Evolutionary conservation across 176 grass and related monocot species (phyloP).

Genomic region (Bromus sterilis): DNA sequence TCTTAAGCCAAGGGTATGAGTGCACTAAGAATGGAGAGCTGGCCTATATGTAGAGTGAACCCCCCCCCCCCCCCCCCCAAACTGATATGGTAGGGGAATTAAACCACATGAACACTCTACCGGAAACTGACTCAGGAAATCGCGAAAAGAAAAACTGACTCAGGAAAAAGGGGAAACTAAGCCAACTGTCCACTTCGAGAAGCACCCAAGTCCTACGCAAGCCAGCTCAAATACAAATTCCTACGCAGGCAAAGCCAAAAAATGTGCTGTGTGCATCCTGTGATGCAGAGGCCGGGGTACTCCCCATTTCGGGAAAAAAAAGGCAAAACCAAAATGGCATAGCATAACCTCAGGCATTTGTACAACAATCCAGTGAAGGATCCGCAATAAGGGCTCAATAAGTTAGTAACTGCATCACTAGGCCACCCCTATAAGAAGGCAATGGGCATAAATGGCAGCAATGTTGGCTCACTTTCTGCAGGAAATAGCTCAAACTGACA

Average conservation of each 20-base stretch:
- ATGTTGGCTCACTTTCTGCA: not conserved
- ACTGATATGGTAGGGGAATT: not conserved
- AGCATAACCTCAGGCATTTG: not conserved
- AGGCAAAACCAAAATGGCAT: slow-evolving; percentile 13
- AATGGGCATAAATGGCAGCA: not conserved
- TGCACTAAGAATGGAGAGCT: not conserved
- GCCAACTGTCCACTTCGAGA: slow-evolving; percentile 1
- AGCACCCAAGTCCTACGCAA: too few relatives aligned
- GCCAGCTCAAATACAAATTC: too few relatives aligned
- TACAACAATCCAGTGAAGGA: not conserved
- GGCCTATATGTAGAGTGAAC: not conserved
- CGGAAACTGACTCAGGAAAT: slow-evolving; percentile 14
- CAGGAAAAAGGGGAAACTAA: slow-evolving; percentile 1
- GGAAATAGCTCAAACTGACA: not conserved
- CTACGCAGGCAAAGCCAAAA: slow-evolving; percentile 4
- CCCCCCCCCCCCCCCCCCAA: not conserved
- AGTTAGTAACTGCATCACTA: not conserved
- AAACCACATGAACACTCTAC: slow-evolving; percentile 19
- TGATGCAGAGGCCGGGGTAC: too few relatives aligned
- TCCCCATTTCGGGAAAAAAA: too few relatives aligned
- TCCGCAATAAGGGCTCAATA: not conserved
- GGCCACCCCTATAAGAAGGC: not conserved
- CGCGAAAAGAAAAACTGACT: too few relatives aligned
- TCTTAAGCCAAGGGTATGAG: not conserved
- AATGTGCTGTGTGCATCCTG: too few relatives aligned